Evolutionary conservation across 352 stramenopile species (phyloP).

Genomic region (Pythium periplocum): DNA sequence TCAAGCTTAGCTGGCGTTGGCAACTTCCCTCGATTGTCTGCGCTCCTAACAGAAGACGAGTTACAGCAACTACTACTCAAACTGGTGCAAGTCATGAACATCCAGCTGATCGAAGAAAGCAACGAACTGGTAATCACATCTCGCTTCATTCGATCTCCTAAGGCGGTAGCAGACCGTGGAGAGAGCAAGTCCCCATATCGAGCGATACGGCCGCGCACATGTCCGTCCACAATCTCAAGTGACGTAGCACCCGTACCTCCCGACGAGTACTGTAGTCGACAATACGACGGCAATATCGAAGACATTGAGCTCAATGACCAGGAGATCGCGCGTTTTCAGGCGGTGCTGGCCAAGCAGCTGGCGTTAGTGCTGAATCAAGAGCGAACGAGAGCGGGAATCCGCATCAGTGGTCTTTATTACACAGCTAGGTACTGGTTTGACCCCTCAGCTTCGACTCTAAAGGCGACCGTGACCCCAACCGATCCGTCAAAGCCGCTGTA

Average conservation of each 20-base stretch:
- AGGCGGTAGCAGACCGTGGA: slow-evolving; percentile 6
- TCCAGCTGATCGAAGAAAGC: slow-evolving; percentile 29
- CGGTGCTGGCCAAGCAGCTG: slow-evolving; percentile 15
- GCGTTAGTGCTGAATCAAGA: slow-evolving; percentile 10
- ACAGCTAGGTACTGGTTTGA: slow-evolving; percentile 8
- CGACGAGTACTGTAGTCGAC: too few species aligned
- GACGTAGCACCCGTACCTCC: background rate
- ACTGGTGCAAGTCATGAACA: slow-evolving; percentile 44
- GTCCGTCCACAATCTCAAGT: slow-evolving; percentile 43
- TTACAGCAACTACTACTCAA: slow-evolving; percentile 52
- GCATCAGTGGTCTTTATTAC: background rate
- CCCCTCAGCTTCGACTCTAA: background rate
- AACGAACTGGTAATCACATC: slow-evolving; percentile 25
- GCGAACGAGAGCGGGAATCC: slow-evolving; percentile 3
- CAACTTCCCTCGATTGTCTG: slow-evolving; percentile 67
- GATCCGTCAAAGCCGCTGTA: too few species aligned
- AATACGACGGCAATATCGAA: background rate
- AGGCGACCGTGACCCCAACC: too few species aligned
- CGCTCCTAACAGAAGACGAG: slow-evolving; percentile 52
- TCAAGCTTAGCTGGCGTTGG: slow-evolving; percentile 29
- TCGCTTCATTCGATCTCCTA: slow-evolving; percentile 6
- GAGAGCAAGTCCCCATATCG: too few species aligned
- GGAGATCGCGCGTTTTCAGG: slow-evolving; percentile 11
- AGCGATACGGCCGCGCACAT: slow-evolving; percentile 29
- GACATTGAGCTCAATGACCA: slow-evolving; percentile 1